Evolutionary conservation across 257 asterid genomes (phyloP).

Genomic region (Datura wrightii): DNA sequence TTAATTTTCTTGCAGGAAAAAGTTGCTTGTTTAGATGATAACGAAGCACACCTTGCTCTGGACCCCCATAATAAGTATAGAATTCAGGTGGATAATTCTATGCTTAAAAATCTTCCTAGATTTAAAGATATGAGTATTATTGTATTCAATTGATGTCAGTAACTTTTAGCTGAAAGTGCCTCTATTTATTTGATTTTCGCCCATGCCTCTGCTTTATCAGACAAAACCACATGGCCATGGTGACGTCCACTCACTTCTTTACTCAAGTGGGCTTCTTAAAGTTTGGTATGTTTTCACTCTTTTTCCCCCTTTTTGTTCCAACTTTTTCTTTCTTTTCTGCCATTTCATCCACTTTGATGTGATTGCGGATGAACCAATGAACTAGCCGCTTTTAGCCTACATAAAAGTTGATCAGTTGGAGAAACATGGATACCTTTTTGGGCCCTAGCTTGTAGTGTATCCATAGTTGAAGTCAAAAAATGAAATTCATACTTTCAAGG

Average conservation of each 20-base stretch:
- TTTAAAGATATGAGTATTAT: neutral
- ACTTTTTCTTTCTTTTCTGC: neutral
- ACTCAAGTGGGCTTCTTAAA: slow-evolving; percentile 87
- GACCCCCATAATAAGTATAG: slow-evolving; percentile 79
- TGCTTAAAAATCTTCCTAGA: neutral
- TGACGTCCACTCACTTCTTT: slow-evolving; percentile 96
- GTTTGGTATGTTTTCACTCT: slow-evolving; percentile 62
- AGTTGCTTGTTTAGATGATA: slow-evolving; percentile 98
- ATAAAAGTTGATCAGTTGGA: slow-evolving; percentile 10
- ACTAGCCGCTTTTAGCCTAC: neutral
- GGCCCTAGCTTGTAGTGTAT: slow-evolving; percentile 7
- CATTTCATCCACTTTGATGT: neutral
- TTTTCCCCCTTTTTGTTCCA: slow-evolving; percentile 22
- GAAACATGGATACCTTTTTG: slow-evolving; percentile 16
- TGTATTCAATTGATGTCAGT: neutral
- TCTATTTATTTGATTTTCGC: neutral
- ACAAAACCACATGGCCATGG: slow-evolving; percentile 99
- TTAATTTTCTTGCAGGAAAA: slow-evolving; percentile 71
- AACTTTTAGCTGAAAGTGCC: slow-evolving; percentile 30
- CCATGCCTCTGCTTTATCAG: slow-evolving; percentile 46
- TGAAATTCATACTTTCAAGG: neutral
- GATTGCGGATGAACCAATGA: slow-evolving; percentile 21
- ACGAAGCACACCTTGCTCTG: slow-evolving; percentile 90
- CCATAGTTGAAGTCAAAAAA: slow-evolving; percentile 6
- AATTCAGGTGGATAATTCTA: slow-evolving; percentile 70